Evolutionary conservation across 1,284 basidiomycete genomes (phyloP), one percentile per base, ranked within the genome.

Genomic region (Ceratobasidium sp.): DNA sequence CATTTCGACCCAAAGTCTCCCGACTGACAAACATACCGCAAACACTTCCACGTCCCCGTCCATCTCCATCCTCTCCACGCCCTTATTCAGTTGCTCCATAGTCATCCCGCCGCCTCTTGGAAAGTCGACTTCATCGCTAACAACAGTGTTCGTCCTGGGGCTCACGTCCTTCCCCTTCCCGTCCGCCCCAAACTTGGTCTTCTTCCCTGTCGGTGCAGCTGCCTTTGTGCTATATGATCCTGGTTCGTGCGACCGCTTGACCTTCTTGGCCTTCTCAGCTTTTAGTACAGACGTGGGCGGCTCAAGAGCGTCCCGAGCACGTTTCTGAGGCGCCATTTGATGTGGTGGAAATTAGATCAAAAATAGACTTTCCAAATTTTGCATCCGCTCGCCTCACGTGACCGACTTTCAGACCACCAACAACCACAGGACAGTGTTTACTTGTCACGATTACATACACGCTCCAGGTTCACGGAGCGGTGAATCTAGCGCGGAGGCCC

Each of bases 41-140:
- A 69, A 69, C 20, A 69, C 67, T 20, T 55, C 51, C 7, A 28
- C 73, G 3, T 9, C 33, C 20, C 73, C 73, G n/a, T 76, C 63
- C 10, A 76, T 61, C 51, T 76, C 73, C 73, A 76, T 76, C 46
- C 44, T 51, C 46, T 46, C 42, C 3, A 61, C 49, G 20, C 71
- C 60, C 7, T 15, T n/a, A 66, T 76, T 76, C 33, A 76, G 28
- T 23, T 67, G 40, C 42, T 76, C 73, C 18, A 79, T 56, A 13
- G 60, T 85, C 3, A 87, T 86, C 55, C 90, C 89, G n/a, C 90
- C 90, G 23, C 97, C 98, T 83, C 98, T 91, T 64, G 97, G 97
- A 85, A 99, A 99, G 86, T 98, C 96, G 79, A 96, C 91, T 83
- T 97, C 95, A 63, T 96, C 93, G 12, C 39, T 20, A 28, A 63